Evolutionary conservation across 2,329 filamentous ascomycete species (phyloP), one percentile per base, ranked within the genome.

Genomic region (Cordyceps pruinosa): DNA sequence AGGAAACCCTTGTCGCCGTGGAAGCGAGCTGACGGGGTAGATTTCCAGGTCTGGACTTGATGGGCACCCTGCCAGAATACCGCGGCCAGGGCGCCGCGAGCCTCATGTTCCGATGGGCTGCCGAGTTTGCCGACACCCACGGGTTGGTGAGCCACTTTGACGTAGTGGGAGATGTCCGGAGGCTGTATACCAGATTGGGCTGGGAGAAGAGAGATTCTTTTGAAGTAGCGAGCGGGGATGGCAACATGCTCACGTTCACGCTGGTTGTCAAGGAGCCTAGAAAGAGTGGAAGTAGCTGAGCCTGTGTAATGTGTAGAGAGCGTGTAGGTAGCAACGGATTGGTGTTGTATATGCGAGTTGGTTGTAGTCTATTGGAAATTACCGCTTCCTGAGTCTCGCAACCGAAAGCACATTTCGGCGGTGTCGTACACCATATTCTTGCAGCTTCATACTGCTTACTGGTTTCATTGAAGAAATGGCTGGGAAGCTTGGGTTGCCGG

Each of bases 51-150:
- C 25, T 58, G 1, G 56, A 58, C 19, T 23, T 39, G 13, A 47
- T 48, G 21, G 30, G 30, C 7, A 53, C 41, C 3, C n/a, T 58
- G 23, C 56, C 56, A 5, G 56, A 58, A 9, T 53, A 41, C 19
- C 49, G 41, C 28, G 3, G 34, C 19, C 34, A 17, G 8, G 30
- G 23, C 17, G 48, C 49, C 2, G 56, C 49, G 4, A 48, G 30
- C 32, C 42, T 58, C 10, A 58, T 58, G 56, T 34, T 58, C 9
- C 3, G 46, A 8, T 58, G 56, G 56, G 49, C 34, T 1, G 19
- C 32, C 23, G 34, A 46, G 1, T 58, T 58, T 58, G 48, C 56
- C 6, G 56, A 46, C n/a, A 6, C 23, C 19, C 55, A 57, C 37
- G 55, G 47, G 5, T 19, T 51, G 28, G 19, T 52, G 21, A 51